These are phyloP conservation scores for Furcasterigmium sp. DNA, from an alignment of 2,329 filamentous ascomycete genomes.

Conservation along the genomic window DNA sequence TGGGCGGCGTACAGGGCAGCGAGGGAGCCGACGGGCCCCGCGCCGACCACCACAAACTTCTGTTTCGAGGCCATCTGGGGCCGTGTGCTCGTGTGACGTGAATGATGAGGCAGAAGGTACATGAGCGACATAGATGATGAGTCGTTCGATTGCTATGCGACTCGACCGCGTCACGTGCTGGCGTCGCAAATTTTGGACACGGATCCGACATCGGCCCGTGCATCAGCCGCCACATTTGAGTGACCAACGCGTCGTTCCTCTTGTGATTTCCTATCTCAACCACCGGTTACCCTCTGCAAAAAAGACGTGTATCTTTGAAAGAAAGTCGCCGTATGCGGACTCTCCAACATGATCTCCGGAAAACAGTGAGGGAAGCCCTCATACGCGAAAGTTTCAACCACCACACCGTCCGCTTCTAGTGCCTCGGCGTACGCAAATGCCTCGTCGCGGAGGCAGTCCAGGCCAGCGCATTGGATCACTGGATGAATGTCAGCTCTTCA, in stretches of 20 bases:
- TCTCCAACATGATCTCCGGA: background rate
- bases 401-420: constrained; percentile 23
- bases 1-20: constrained; percentile 89
- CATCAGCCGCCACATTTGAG: too few relatives aligned
- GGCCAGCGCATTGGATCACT: constrained; percentile 28
- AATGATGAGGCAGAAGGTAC: background rate
- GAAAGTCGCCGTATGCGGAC: background rate
- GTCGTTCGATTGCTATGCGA: too few relatives aligned
- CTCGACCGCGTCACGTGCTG: too few relatives aligned
- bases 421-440: constrained; percentile 30
- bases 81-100: background rate
- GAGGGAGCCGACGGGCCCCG: constrained; percentile 87
- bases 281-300: too few relatives aligned
- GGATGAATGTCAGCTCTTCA: too few relatives aligned
- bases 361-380: constrained; percentile 26
- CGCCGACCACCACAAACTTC: constrained; percentile 81
- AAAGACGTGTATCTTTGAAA: background rate
- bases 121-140: background rate
- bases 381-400: constrained; percentile 24
- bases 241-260: too few relatives aligned
- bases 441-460: constrained; percentile 31
- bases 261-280: too few relatives aligned
- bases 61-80: constrained; percentile 35
- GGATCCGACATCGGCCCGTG: too few relatives aligned
- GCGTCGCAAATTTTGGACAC: too few relatives aligned